phyloP scores from a whole-genome alignment of 108 stramenopile genomes.

The Cyclostephanos invisitatus region DNA sequence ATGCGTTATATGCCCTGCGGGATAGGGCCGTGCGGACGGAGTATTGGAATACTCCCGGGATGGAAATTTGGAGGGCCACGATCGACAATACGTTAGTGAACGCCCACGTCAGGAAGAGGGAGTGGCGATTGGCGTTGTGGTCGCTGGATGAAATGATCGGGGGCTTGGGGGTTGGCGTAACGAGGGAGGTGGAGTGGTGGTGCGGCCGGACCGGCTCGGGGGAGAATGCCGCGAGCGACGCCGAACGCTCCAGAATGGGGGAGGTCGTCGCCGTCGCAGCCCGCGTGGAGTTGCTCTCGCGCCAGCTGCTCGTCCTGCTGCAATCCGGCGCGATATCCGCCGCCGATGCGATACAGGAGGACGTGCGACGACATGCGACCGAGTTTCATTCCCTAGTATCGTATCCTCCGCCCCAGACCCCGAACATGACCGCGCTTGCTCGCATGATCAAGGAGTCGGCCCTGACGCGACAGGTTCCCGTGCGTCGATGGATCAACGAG shows the following conservation, averaged over 20 bases:
- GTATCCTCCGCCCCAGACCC: not conserved
- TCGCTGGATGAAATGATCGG: conserved; percentile 64
- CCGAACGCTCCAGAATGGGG: conserved; percentile 1
- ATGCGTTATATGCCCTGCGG: conserved; percentile 59
- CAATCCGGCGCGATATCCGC: conserved; percentile 76
- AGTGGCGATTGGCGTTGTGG: conserved; percentile 83
- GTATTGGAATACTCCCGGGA: conserved; percentile 31
- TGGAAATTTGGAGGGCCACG: conserved; percentile 38
- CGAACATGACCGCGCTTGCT: conserved; percentile 7
- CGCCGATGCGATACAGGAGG: conserved; percentile 53
- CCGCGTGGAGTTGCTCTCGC: conserved; percentile 63
- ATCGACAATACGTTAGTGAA: conserved; percentile 73
- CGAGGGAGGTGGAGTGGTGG: conserved; percentile 37
- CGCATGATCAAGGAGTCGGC: conserved; percentile 23
- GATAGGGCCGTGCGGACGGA: conserved; percentile 38
- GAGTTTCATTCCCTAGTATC: conserved; percentile 1
- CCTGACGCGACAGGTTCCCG: conserved; percentile 39
- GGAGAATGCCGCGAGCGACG: conserved; percentile 1
- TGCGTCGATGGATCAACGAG: conserved; percentile 60
- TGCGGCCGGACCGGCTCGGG: not conserved
- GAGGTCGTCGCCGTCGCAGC: conserved; percentile 32
- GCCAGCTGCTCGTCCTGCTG: conserved; percentile 83
- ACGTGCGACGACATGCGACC: conserved; percentile 18
- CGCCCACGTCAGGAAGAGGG: conserved; percentile 55
- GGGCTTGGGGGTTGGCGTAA: conserved; percentile 33